Base-by-base conservation (phyloP, 2,329 filamentous ascomycete genomes). In the Neospermospora avenae region DNA sequence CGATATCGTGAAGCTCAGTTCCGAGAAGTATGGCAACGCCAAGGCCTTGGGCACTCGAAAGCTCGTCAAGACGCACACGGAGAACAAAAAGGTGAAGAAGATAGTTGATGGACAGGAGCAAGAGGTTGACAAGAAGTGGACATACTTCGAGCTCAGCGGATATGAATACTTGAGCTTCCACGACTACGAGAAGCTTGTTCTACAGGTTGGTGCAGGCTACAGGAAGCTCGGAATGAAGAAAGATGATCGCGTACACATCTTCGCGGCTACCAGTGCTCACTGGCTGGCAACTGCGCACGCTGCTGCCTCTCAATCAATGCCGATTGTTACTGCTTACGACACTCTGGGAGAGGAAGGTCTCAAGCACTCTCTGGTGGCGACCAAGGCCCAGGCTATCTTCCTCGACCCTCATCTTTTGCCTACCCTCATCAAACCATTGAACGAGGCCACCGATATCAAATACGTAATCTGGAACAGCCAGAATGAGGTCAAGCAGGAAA, bases 251-350 rank as follows among this genome's bases (percentile, higher is more conserved):
- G 77, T 95, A 61, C 90, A 96, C 76, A 82, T 95, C 69, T 96
- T 90, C 71, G 91, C 89, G 63, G 87, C 88, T 54, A 96, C 90
- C 16, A 83, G 80, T 70, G 73, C 76, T 46, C 75, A 82, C 77
- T 98, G 93, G 93, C 82, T 97, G 65, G 85, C 87, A 57, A 85
- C 90, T 69, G 89, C 93, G 49, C 91, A 96, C 73, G 85, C 82
- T 79, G 88, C 84, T 58, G 77, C 86, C 20, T 93, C 92, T 16
- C 93, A 98, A 76, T 93, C 90, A 46, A 85, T 97, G 74, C 86
- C 90, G 61, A 93, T 97, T 67, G 93, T 97, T 54, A 98, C 93
- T 48, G 92, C 93, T 54, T 97, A 97, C 76, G 93, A 97, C 75
- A 96, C 92, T 31, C 87, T 97, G 46, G 93, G 93, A 57, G 84